A percentile compares a stretch with the other conserved stretches of the same genome.
Conservation (phyloP, 2,329 filamentous ascomycete species). For the Epicoccum nigrum region DNA sequence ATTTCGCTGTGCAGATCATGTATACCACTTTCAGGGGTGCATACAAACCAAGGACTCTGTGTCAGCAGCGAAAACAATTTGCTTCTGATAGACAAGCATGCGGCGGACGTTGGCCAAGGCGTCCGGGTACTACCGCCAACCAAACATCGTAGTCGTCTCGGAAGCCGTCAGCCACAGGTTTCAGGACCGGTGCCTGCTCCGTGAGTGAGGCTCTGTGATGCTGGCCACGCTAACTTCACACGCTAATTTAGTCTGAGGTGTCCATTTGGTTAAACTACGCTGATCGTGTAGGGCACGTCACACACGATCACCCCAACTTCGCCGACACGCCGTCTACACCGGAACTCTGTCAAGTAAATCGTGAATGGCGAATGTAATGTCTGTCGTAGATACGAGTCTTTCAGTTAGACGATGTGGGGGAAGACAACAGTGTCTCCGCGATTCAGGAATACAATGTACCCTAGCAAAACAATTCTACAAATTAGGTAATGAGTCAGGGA, state of each 20-base stretch:
- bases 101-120: background rate
- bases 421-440: no score
- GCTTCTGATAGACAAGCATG: constrained; percentile 7
- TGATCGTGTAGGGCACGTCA: constrained; percentile 1
- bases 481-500: no score
- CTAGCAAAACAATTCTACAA: no score
- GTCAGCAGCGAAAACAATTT: background rate
- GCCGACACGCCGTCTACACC: no score
- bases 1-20: constrained; percentile 9
- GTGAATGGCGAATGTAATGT: no score
- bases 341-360: no score
- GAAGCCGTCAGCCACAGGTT: background rate
- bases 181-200: background rate
- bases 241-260: background rate
- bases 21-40: constrained; percentile 1
- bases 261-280: background rate
- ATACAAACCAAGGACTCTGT: background rate
- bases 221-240: background rate
- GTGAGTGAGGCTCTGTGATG: constrained; percentile 1
- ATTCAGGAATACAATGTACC: no score
- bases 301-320: no score
- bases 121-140: constrained; percentile 9
- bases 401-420: no score
- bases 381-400: no score
- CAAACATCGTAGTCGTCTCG: background rate